Percentiles rank a stretch among this genome's conserved stretches.
Evolutionary conservation across 352 stramenopile genomes (phyloP).

Genomic region (Pythium oligandrum): DNA sequence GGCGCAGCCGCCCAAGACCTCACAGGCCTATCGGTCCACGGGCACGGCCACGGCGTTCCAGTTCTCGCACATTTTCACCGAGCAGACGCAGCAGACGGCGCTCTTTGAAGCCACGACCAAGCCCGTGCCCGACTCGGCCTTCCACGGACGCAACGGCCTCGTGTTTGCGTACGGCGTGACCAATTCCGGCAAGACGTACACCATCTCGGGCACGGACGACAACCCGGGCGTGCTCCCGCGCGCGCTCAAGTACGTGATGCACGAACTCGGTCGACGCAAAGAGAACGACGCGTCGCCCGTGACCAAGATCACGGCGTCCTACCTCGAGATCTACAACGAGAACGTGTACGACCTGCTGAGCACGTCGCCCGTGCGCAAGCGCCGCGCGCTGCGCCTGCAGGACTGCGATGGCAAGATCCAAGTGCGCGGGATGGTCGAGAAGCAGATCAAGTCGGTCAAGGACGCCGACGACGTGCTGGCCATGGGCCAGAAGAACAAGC

Average conservation of each 20-base stretch:
- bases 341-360: slow-evolving; percentile 95
- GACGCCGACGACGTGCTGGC: slow-evolving; percentile 75
- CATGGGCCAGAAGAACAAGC: slow-evolving; percentile 59
- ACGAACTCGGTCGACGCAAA: slow-evolving; percentile 49
- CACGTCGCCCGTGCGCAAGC: slow-evolving; percentile 44
- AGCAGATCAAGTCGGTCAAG: slow-evolving; percentile 45
- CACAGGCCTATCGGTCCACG: slow-evolving; percentile 67
- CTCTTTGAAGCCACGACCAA: slow-evolving; percentile 89
- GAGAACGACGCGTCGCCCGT: slow-evolving; percentile 33
- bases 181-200: slow-evolving; percentile 99
- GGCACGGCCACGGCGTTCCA: slow-evolving; percentile 74
- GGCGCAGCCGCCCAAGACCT: slow-evolving; percentile 67
- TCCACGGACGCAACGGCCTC: slow-evolving; percentile 84
- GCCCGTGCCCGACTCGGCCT: slow-evolving; percentile 88
- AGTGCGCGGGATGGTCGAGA: slow-evolving; percentile 76
- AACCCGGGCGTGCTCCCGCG: slow-evolving; percentile 83
- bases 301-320: slow-evolving; percentile 83
- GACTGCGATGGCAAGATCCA: slow-evolving; percentile 87
- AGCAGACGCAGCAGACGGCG: slow-evolving; percentile 77
- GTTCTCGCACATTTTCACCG: slow-evolving; percentile 82
- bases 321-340: slow-evolving; percentile 99
- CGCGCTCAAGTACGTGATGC: slow-evolving; percentile 64
- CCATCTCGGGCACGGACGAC: slow-evolving; percentile 88
- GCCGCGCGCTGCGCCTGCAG: slow-evolving; percentile 63
- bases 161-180: slow-evolving; percentile 98